Base-by-base conservation (phyloP, 2,329 filamentous ascomycete species). In the Colletotrichum liriopes region DNA sequence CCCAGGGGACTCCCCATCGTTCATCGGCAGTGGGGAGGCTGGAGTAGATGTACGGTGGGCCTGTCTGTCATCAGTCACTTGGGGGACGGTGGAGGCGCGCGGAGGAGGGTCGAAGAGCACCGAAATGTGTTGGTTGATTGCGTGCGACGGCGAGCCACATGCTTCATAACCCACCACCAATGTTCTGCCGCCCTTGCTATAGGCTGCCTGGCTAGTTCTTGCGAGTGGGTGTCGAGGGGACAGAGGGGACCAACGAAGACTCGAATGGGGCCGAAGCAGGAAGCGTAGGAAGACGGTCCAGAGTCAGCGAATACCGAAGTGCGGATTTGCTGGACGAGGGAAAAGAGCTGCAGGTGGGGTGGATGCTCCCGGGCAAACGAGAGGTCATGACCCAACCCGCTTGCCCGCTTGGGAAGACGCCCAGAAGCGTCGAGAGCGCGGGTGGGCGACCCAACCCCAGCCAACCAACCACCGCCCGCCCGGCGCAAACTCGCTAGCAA, bases 341-440 rank as follows among this genome's bases (percentile, higher is more conserved):
- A 60, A 55, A 55, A 61, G 63, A 55, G 63, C 63, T 45, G 63
- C 63, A 55, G 55, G 54, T 58, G 64, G 51, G 58, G 68, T 67
- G 56, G 68, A 45, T 56, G 54, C 49, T 16, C 12, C 23, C 47
- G 18, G 41, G 26, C 20, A 11, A n/a, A 56, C 32, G 56, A 61
- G 23, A 49, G 68, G 58, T 52, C 56, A 47, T 39, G 55, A n/a
- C 16, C 55, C 68, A 71, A 63, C 56, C 68, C 61, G 18, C 32
- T 63, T 63, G 60, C 54, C 54, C n/a, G n/a, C 54, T 26, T 58
- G 35, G 54, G n/a, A 39, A 63, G 47, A 52, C 60, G 45, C 60
- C 60, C 45, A 63, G 45, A 52, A 18, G n/a, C 32, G 32, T 61
- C 8, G n/a, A 47, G 7, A 37, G 29, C 29, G 29, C 18, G 18